Evolutionary conservation across 331 rosid genomes (phyloP).

Genomic region (Acacia concinna): DNA sequence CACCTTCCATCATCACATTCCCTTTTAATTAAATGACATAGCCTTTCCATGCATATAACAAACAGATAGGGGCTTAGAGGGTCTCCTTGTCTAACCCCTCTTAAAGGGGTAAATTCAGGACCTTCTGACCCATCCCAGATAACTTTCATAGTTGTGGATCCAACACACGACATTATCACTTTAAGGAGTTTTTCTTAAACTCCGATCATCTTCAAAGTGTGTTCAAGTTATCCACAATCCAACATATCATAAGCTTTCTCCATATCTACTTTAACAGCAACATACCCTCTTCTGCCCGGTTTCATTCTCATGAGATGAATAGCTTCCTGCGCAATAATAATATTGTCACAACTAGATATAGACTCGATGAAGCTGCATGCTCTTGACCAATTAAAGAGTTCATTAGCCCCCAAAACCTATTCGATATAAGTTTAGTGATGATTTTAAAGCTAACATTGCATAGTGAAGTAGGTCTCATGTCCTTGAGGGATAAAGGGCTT

Average conservation of each 20-base stretch:
- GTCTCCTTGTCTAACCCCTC: neutral
- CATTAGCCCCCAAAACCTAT: neutral
- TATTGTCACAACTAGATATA: neutral
- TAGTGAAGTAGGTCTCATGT: neutral
- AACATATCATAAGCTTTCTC: neutral
- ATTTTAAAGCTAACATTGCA: neutral
- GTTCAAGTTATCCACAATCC: neutral
- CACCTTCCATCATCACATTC: neutral
- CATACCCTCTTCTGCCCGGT: neutral
- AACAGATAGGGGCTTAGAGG: neutral
- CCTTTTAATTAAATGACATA: neutral
- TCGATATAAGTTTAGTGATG: too few species aligned
- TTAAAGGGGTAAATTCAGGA: fast-evolving
- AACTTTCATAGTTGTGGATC: too few species aligned
- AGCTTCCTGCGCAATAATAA: neutral
- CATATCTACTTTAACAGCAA: neutral
- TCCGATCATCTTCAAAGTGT: neutral
- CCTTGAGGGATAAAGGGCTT: neutral
- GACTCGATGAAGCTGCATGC: neutral
- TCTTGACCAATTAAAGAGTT: neutral
- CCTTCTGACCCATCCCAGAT: neutral
- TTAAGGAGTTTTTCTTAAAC: too few species aligned
- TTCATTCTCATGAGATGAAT: neutral
- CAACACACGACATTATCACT: neutral
- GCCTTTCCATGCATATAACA: neutral